Base-by-base conservation (phyloP, 441 rosid genomes). In the Erodium chrysanthum region DNA sequence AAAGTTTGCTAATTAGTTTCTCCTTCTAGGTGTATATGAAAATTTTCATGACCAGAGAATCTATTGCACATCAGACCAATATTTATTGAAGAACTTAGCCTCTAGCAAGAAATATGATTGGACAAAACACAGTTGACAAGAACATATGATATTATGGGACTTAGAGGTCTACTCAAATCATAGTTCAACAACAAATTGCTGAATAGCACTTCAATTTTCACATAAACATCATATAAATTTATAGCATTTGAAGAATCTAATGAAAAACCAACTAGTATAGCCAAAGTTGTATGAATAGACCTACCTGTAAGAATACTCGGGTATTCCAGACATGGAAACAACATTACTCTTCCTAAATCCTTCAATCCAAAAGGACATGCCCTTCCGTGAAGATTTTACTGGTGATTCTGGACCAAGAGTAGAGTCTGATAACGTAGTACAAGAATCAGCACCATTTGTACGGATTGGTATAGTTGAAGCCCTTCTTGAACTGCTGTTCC, bases 301-400 rank as follows among this genome's bases (percentile, higher is more conserved):
- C 88, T 83, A 94, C 99, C 81, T 94, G 81, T 84, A 94, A 70
- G 92, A 82, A 78, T 91, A 91, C 79, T 87, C 97, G 0, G 90
- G 94, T 79, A 94, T 89, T 76, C 99, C 97, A 75, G 97, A 91
- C 21, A 84, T 75, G 62, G 97, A 81, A 67, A 89, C 83, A 17
- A 80, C 80, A 67, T 74, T 81, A 68, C 77, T 85, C 81, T 69
- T 84, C 84, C 69, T 89, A 74, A 86, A 84, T 7, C 93, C 92
- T 14, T 89, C 91, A 71, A 89, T 82, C 96, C 96, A 89, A 71
- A 79, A 7, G 74, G 90, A 80, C 84, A 82, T 76, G 70, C 87
- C 88, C 69, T 72, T 83, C 35, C 72, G 74, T 7, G 86, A 85
- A 46, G 89, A 77, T 75, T 87, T 88, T 37, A 83, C 87, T 1